These are phyloP conservation scores for Fusarium caatingaense DNA, from an alignment of 2,329 filamentous ascomycete genomes.

Conservation along the genomic window DNA sequence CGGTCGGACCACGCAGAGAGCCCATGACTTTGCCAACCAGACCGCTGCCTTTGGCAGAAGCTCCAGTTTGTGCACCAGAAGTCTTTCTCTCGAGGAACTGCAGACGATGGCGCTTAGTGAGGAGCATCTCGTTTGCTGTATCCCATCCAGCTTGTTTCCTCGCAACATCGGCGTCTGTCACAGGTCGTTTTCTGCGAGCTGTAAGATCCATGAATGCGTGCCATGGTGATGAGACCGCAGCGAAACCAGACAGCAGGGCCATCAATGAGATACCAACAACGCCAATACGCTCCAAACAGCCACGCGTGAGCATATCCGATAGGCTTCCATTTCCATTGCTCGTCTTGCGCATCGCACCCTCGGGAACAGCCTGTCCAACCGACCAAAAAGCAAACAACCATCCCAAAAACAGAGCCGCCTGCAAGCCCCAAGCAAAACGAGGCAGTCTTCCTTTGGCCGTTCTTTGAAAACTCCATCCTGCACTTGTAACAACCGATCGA, in stretches of 20 bases:
- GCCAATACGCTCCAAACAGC: constrained; percentile 76
- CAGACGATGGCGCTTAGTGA: constrained; percentile 78
- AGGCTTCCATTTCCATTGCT: constrained; percentile 47
- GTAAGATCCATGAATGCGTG: constrained; percentile 78
- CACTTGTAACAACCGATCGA: constrained; percentile 68
- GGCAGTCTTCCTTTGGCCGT: constrained; percentile 67
- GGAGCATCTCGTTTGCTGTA: constrained; percentile 82
- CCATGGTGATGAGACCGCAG: constrained; percentile 88
- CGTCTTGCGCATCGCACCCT: constrained; percentile 45
- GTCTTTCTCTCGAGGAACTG: constrained; percentile 75
- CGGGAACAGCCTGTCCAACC: constrained; percentile 72
- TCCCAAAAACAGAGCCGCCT: constrained; percentile 68
- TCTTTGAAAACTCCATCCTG: constrained; percentile 72
- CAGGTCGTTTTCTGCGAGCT: constrained; percentile 61
- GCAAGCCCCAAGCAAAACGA: constrained; percentile 72
- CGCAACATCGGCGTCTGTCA: constrained; percentile 79
- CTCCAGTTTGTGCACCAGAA: constrained; percentile 47
- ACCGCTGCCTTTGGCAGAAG: constrained; percentile 54
- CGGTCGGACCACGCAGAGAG: constrained; percentile 72
- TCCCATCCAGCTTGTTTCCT: constrained; percentile 83
- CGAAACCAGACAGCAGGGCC: constrained; percentile 89
- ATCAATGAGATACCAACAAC: constrained; percentile 88
- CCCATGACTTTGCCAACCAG: constrained; percentile 81
- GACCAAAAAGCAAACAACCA: constrained; percentile 86
- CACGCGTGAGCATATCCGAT: constrained; percentile 58